Evolutionary conservation across 1,284 basidiomycete genomes (phyloP).

Genomic region (Cryptococcus maquisensis): DNA sequence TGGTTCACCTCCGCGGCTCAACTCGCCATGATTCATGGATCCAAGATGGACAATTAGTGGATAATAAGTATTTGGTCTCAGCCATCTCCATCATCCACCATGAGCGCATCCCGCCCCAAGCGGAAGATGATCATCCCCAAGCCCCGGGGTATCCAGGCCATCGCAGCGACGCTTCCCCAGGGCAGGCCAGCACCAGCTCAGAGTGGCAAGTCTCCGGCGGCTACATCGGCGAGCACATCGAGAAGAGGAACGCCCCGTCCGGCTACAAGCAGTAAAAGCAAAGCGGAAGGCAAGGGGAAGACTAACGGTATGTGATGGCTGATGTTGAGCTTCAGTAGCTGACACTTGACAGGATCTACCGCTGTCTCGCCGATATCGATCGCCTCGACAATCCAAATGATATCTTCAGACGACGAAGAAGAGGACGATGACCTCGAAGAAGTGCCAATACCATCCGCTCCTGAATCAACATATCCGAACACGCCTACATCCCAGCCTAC

Average conservation of each 20-base stretch:
- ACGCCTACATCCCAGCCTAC: slow-evolving; percentile 14
- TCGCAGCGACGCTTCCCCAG: neutral
- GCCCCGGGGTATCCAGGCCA: neutral
- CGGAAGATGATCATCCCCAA: slow-evolving; percentile 10
- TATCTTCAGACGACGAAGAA: slow-evolving; percentile 2
- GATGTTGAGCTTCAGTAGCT: neutral
- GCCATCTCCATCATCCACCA: neutral
- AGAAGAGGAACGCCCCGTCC: neutral
- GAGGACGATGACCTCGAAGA: slow-evolving; percentile 46
- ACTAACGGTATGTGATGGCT: neutral
- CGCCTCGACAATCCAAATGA: neutral
- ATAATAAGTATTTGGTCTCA: neutral
- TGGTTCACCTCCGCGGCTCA: neutral
- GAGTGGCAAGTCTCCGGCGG: neutral
- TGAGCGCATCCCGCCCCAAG: slow-evolving; percentile 17
- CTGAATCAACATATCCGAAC: slow-evolving; percentile 24
- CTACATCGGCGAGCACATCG: neutral
- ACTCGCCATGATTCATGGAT: neutral
- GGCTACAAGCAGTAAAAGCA: neutral
- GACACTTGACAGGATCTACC: neutral
- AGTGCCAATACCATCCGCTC: slow-evolving; percentile 35
- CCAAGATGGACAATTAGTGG: neutral
- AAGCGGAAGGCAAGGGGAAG: slow-evolving; percentile 8
- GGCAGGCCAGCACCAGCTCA: neutral
- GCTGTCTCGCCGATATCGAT: slow-evolving; percentile 1